A percentile compares a stretch with the other conserved stretches of the same genome.
These are phyloP conservation scores for Eimeria acervulina DNA, from an alignment of 169 alveolate species.

Conservation along the genomic window DNA sequence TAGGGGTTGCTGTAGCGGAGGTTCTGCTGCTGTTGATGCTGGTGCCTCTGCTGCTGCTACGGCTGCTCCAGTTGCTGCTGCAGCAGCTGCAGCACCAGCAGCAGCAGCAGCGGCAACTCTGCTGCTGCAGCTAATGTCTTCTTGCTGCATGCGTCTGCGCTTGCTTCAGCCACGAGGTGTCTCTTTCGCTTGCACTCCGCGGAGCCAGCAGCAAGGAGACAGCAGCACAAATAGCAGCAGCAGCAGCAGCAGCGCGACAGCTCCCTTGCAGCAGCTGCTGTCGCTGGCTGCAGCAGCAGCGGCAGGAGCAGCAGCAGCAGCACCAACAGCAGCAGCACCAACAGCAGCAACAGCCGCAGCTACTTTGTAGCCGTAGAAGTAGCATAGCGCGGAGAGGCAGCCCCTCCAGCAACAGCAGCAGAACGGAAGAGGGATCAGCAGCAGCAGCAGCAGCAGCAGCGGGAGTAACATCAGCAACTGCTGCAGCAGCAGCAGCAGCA, in stretches of 20 bases:
- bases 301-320: slow-evolving; percentile 35
- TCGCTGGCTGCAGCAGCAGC: slow-evolving; percentile 20
- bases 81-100: too few relatives aligned
- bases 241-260: slow-evolving; percentile 21
- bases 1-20: too few relatives aligned
- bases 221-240: slow-evolving; percentile 26
- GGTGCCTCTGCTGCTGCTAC: too few relatives aligned
- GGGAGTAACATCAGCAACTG: neutral
- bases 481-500: slow-evolving; percentile 12
- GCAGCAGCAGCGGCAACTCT: too few relatives aligned
- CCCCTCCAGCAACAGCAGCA: neutral
- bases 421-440: too few relatives aligned
- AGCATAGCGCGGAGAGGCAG: neutral
- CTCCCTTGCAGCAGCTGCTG: neutral
- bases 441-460: slow-evolving; percentile 21
- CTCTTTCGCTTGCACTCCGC: slow-evolving; percentile 18
- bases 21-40: too few relatives aligned
- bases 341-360: neutral
- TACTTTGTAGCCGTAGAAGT: neutral
- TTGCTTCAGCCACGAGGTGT: slow-evolving; percentile 37
- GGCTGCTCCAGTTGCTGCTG: too few relatives aligned
- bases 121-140: neutral
- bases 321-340: slow-evolving; percentile 29
- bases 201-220: slow-evolving; percentile 43
- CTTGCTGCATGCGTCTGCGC: neutral